These are phyloP conservation scores for Sphagnum magellanicum DNA, from an alignment of 228 moss, liverwort and hornwort genomes.

Conservation along the genomic window DNA sequence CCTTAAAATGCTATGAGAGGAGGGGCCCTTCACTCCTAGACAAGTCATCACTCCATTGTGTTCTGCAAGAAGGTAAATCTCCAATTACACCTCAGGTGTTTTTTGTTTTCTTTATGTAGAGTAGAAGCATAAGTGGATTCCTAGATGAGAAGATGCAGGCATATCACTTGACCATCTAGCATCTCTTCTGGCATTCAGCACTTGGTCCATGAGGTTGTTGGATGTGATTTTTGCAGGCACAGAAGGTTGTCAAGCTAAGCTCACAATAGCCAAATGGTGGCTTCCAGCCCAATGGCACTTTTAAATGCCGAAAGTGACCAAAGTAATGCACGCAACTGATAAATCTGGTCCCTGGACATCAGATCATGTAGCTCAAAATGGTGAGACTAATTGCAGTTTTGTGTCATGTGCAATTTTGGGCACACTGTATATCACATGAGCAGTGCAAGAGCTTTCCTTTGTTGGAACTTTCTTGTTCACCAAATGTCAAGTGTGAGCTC, in stretches of 20 bases:
- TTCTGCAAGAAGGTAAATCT: constrained; percentile 60
- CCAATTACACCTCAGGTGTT: background rate
- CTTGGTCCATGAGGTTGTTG: background rate
- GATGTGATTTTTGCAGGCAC: constrained; percentile 31
- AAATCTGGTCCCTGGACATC: no score
- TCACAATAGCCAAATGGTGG: constrained; percentile 38
- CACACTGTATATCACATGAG: no score
- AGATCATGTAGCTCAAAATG: no score
- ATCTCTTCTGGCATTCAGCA: background rate
- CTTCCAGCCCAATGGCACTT: constrained; percentile 70
- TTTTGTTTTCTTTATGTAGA: background rate
- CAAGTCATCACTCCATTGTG: constrained; percentile 57
- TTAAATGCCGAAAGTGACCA: constrained; percentile 26
- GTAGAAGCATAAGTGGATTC: background rate
- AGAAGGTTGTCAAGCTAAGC: constrained; percentile 50
- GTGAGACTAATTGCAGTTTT: no score
- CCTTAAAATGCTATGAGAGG: constrained; percentile 46
- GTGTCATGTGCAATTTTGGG: no score
- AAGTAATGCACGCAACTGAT: constrained; percentile 3
- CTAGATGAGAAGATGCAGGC: background rate
- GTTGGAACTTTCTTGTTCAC: no score
- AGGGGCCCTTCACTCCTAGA: constrained; percentile 62
- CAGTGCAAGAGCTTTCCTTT: no score
- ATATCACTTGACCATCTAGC: no score
- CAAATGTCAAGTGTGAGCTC: no score